Evolutionary conservation across 805 yeast genomes (phyloP).

Genomic region (Tetrapisispora arboricola): DNA sequence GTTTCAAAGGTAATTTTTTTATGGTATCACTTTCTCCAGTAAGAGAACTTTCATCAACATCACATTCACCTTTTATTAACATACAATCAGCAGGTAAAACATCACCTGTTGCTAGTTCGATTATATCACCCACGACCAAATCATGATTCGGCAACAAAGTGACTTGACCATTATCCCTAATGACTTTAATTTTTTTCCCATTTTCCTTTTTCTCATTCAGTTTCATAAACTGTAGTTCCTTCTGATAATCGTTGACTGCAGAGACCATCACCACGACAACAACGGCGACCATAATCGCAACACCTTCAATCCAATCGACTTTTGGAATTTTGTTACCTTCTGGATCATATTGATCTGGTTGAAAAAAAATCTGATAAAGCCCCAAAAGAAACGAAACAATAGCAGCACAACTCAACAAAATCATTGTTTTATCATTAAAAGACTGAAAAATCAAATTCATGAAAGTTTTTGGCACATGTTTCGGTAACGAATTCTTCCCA

Average conservation of each 20-base stretch:
- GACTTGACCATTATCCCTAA: slow-evolving; percentile 57
- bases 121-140: slow-evolving; percentile 76
- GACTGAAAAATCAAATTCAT: slow-evolving; percentile 67
- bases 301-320: slow-evolving; percentile 98
- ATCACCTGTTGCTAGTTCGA: slow-evolving; percentile 85
- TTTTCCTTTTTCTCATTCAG: slow-evolving; percentile 83
- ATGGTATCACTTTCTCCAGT: slow-evolving; percentile 92
- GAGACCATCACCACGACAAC: slow-evolving; percentile 86
- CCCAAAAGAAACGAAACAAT: slow-evolving; percentile 83
- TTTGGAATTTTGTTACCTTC: slow-evolving; percentile 70
- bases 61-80: slow-evolving; percentile 61
- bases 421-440: slow-evolving; percentile 80
- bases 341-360: slow-evolving; percentile 63
- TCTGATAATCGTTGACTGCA: slow-evolving; percentile 92
- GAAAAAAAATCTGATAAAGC: slow-evolving; percentile 83
- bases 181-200: slow-evolving; percentile 67
- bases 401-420: slow-evolving; percentile 78
- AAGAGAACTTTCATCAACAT: slow-evolving; percentile 83
- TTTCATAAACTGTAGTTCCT: slow-evolving; percentile 84
- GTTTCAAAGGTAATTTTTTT: slow-evolving; percentile 49
- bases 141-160: slow-evolving; percentile 60
- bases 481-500: slow-evolving; percentile 68
- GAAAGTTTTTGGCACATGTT: slow-evolving; percentile 58
- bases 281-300: slow-evolving; percentile 89
- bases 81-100: slow-evolving; percentile 84